Percentiles rank a stretch among this genome's conserved stretches.
Conservation (phyloP, 176 grass and related monocot genomes). For the Cenchrus purpureus region DNA sequence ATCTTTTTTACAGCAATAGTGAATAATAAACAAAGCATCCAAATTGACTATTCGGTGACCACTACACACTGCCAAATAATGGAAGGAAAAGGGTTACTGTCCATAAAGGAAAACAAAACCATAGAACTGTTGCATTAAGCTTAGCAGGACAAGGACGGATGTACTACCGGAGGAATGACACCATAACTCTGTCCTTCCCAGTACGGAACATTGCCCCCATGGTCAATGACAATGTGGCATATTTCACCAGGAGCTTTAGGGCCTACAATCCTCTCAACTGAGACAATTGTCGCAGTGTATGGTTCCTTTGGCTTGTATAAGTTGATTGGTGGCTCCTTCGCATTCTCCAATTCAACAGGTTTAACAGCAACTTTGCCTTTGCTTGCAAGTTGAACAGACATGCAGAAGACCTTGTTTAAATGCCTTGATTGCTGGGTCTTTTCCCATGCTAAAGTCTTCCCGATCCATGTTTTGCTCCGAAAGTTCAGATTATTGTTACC, state of each 20-base stretch:
- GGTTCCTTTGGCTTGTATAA: slow-evolving; percentile 76
- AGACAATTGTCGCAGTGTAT: slow-evolving; percentile 76
- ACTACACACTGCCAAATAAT: not conserved
- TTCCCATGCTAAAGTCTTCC: slow-evolving; percentile 48
- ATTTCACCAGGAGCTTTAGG: slow-evolving; percentile 88
- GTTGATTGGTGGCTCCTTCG: slow-evolving; percentile 74
- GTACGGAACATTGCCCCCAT: slow-evolving; percentile 89
- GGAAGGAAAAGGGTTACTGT: not conserved
- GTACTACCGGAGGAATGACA: slow-evolving; percentile 84
- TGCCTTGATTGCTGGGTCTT: slow-evolving; percentile 39
- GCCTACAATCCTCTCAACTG: slow-evolving; percentile 89
- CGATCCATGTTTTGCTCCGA: slow-evolving; percentile 45
- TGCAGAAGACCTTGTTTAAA: slow-evolving; percentile 59
- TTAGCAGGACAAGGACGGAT: not conserved
- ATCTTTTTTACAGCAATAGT: not conserved
- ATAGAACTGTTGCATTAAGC: not conserved
- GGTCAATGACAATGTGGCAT: slow-evolving; percentile 91
- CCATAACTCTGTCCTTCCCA: slow-evolving; percentile 98
- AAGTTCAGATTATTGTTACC: slow-evolving; percentile 54
- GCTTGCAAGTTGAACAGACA: slow-evolving; percentile 59
- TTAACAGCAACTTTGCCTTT: slow-evolving; percentile 69
- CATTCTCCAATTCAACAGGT: slow-evolving; percentile 73
- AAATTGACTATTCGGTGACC: not conserved
- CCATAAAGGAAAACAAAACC: not conserved
- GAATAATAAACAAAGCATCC: not conserved